Base-by-base conservation (phyloP, 768 basidiomycete genomes). In the Asterophora lycoperdoides region DNA sequence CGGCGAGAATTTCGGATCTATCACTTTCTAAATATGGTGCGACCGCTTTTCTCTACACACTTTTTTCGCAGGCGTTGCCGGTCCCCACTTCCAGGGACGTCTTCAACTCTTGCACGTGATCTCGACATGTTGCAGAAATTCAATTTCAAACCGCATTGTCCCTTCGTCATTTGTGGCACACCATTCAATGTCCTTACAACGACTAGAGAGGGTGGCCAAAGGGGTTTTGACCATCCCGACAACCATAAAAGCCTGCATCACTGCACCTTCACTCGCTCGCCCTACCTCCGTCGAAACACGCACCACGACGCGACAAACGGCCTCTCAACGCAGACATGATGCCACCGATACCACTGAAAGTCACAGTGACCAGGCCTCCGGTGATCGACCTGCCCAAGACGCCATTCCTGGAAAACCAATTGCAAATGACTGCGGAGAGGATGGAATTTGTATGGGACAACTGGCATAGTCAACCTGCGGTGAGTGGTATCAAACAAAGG, bases 401-500 rank as follows among this genome's bases (percentile, higher is more conserved):
- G 8, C 39, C 35, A 35, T 40, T 50, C 30, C 23, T 49, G 17
- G 44, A 55, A 11, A 35, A 39, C 14, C 47, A 48, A 15, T 10
- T 19, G 26, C 32, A 37, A 11, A 23, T 46, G 15, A 43, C 51
- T 14, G 32, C 55, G 19, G 50, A 37, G 32, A 43, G 35, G 40
- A 19, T 56, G 36, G 51, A 52, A 4, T 19, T 46, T 11, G 36
- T 56, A 15, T 47, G 48, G 51, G 48, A 56, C 37, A 40, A 46
- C 8, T 49, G 43, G 44, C 44, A 13, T 11, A 43, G 48, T 20
- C 47, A 39, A 26, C 39, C 44, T 14, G 47, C 26, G 36, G 55
- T 50, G 34, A 26, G 47, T 23, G 8, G 23, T 30, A 14, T 15
- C 14, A 32, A 10, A 23, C 11, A 45, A 4, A 40, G 3, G 23